Evolutionary conservation across 2,329 filamentous ascomycete genomes (phyloP).

Genomic region (Fusarium tanahbumbuense): DNA sequence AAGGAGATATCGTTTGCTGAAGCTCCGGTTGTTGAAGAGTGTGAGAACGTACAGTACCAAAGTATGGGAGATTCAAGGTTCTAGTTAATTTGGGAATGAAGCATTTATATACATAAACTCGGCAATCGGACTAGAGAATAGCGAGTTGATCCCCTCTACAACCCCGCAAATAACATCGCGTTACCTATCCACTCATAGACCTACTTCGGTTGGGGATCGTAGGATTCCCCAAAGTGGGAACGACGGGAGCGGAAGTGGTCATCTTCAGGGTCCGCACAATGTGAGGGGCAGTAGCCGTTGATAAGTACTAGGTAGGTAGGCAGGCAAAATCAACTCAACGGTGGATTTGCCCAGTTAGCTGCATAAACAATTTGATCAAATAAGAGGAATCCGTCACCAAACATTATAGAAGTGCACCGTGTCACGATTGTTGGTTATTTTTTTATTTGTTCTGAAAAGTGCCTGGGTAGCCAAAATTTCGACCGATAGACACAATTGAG

Average conservation of each 20-base stretch:
- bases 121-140: constrained; percentile 35
- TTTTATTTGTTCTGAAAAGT: constrained; percentile 7
- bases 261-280: constrained; percentile 21
- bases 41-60: not conserved
- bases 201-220: constrained; percentile 1
- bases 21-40: not conserved
- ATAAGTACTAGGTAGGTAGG: not conserved
- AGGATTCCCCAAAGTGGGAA: constrained; percentile 12
- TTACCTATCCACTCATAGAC: not conserved
- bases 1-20: not conserved
- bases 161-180: constrained; percentile 32
- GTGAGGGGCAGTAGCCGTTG: constrained; percentile 10
- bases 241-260: constrained; percentile 9
- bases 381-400: not conserved
- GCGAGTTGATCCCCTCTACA: constrained; percentile 24
- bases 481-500: constrained; percentile 4
- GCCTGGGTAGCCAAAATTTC: constrained; percentile 10
- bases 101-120: constrained; percentile 23
- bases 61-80: not conserved
- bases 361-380: not conserved
- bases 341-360: no score
- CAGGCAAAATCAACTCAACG: not conserved
- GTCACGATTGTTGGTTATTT: not conserved
- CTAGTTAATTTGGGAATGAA: not conserved
- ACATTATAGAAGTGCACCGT: not conserved